phyloP scores from a whole-genome alignment of 768 basidiomycete species.

The Podaxis sp. region DNA sequence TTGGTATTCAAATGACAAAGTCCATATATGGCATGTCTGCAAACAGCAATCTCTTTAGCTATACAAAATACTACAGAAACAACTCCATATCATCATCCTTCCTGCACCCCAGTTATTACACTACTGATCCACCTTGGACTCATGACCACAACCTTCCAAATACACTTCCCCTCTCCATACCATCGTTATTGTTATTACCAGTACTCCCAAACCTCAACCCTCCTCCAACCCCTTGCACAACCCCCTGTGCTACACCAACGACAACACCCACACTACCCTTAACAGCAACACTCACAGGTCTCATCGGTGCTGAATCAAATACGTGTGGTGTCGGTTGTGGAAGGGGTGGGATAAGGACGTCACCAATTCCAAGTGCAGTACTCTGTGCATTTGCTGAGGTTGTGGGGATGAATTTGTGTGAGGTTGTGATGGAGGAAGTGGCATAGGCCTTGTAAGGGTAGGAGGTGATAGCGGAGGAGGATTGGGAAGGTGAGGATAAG shows the following conservation, averaged over 20 bases:
- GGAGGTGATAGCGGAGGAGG: neutral
- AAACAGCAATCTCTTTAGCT: neutral
- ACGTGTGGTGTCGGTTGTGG: slow-evolving; percentile 77
- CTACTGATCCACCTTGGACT: no score
- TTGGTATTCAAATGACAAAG: no score
- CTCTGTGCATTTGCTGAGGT: neutral
- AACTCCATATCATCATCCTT: neutral
- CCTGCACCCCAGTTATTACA: no score
- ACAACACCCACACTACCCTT: slow-evolving; percentile 51
- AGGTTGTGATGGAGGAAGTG: neutral
- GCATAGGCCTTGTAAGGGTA: neutral
- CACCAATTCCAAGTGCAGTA: neutral
- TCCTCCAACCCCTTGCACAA: neutral
- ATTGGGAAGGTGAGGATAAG: neutral
- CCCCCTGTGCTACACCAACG: neutral
- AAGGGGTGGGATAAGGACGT: slow-evolving; percentile 24
- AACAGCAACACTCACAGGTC: slow-evolving; percentile 70
- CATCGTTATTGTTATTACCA: neutral
- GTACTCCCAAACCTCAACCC: neutral
- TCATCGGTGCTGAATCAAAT: slow-evolving; percentile 70
- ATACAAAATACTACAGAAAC: neutral
- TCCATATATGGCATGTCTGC: no score
- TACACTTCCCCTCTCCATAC: neutral
- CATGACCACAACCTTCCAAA: neutral
- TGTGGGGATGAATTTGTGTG: neutral